Evolutionary conservation across 306 rosid genomes (phyloP).

Genomic region (Oxytropis ochrocephala): DNA sequence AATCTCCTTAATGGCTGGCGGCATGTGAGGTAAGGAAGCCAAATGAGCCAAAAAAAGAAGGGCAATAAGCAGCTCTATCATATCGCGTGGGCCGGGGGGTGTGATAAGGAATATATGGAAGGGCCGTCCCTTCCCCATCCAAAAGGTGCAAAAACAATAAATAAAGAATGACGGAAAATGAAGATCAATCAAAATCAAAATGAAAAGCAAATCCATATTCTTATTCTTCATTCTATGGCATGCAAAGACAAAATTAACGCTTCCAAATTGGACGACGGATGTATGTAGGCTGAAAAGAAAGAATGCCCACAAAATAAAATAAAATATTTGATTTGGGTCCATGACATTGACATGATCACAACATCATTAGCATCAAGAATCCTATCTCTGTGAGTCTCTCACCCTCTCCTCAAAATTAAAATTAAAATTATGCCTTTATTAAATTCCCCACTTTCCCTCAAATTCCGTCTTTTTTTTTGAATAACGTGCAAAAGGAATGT

Average conservation of each 20-base stretch:
- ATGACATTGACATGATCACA: not conserved
- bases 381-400: not conserved
- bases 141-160: not conserved
- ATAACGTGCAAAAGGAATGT: constrained; percentile 37
- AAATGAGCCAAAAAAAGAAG: no score
- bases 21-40: no score
- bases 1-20: no score
- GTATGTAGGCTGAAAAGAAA: constrained; percentile 9
- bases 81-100: constrained; percentile 16
- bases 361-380: constrained; percentile 14
- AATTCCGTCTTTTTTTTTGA: constrained; percentile 23
- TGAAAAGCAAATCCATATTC: constrained; percentile 27
- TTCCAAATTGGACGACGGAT: constrained; percentile 9
- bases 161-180: not conserved
- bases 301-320: constrained; percentile 17
- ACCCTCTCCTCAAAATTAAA: not conserved
- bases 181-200: not conserved
- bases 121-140: constrained; percentile 23
- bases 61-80: not conserved
- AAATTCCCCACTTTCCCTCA: constrained; percentile 19
- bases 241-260: constrained; percentile 32
- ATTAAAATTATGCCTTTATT: not conserved
- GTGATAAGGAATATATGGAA: constrained; percentile 45
- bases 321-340: constrained; percentile 3
- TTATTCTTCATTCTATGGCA: constrained; percentile 31